These are phyloP conservation scores for Fragosphaeria purpurea DNA, from an alignment of 2,329 filamentous ascomycete genomes.

Conservation along the genomic window DNA sequence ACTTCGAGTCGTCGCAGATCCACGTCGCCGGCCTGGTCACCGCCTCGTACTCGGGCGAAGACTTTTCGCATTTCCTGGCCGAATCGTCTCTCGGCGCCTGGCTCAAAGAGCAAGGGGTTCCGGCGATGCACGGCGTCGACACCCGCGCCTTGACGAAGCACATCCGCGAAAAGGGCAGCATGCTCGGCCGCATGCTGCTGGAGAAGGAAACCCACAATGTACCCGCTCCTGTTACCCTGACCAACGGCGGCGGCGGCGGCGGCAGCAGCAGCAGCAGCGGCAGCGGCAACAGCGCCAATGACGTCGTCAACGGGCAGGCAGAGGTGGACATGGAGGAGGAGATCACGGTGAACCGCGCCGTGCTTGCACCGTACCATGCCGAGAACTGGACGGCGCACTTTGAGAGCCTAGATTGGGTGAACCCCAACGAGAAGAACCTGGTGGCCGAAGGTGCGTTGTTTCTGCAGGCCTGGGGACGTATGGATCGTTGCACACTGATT, in stretches of 20 bases:
- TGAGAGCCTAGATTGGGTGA: conserved; percentile 75
- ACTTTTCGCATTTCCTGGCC: conserved; percentile 91
- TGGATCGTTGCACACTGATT: too few relatives aligned
- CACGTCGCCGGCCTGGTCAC: conserved; percentile 88
- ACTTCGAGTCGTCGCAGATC: conserved; percentile 89
- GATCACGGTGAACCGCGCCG: neutral
- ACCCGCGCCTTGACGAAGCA: conserved; percentile 89
- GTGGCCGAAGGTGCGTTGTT: conserved; percentile 76
- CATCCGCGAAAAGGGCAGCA: conserved; percentile 88
- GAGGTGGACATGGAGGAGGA: neutral
- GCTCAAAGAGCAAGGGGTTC: conserved; percentile 92
- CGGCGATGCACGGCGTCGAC: conserved; percentile 91
- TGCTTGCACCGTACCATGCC: conserved; percentile 25
- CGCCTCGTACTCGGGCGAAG: conserved; percentile 85
- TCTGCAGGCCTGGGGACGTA: too few relatives aligned
- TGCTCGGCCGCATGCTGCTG: conserved; percentile 83
- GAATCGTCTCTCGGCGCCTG: conserved; percentile 83
- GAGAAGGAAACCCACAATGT: conserved; percentile 45
- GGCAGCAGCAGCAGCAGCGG: neutral
- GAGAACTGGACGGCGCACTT: conserved; percentile 49
- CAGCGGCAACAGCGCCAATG: too few relatives aligned
- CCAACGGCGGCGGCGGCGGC: neutral
- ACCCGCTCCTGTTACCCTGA: conserved; percentile 6
- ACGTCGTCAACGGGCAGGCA: too few relatives aligned
- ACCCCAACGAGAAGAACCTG: conserved; percentile 88